Conservation (phyloP, 2,329 filamentous ascomycete genomes). For the Chrysosporium queenslandicum region DNA sequence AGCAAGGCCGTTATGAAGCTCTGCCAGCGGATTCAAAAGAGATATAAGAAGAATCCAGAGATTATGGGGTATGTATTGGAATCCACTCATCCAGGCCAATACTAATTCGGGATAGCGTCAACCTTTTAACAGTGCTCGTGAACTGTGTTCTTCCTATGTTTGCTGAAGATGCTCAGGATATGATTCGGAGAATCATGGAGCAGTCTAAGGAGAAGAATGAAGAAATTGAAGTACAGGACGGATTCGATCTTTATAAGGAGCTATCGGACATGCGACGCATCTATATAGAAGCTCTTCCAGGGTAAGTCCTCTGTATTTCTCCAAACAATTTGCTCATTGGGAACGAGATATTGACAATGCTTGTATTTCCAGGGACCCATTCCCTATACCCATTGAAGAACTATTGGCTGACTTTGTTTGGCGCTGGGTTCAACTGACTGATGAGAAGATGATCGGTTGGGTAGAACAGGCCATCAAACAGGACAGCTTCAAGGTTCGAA, state of each 20-base stretch:
- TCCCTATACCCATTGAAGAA: conserved; percentile 79
- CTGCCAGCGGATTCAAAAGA: conserved; percentile 80
- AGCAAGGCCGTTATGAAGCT: conserved; percentile 77
- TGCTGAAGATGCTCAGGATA: conserved; percentile 75
- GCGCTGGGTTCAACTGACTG: conserved; percentile 81
- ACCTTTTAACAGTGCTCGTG: conserved; percentile 60
- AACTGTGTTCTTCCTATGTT: conserved; percentile 80
- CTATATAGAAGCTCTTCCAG: conserved; percentile 64
- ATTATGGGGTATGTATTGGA: conserved; percentile 57
- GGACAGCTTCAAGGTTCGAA: conserved; percentile 71
- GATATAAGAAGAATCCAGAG: conserved; percentile 76
- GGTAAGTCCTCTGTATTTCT: conserved; percentile 25
- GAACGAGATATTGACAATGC: conserved; percentile 9
- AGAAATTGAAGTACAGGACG: conserved; percentile 80
- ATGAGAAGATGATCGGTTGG: conserved; percentile 68
- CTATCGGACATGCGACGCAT: conserved; percentile 74
- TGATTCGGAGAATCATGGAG: conserved; percentile 71
- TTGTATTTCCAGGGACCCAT: conserved; percentile 44
- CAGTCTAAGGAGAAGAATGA: conserved; percentile 57
- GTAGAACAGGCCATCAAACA: conserved; percentile 86
- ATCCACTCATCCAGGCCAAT: background rate
- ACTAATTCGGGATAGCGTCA: conserved; percentile 36
- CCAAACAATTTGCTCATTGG: background rate
- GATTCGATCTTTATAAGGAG: conserved; percentile 86
- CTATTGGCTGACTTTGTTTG: conserved; percentile 86